These are phyloP conservation scores for Stenocarpella maydis DNA, from an alignment of 2,329 filamentous ascomycete species.

Conservation along the genomic window DNA sequence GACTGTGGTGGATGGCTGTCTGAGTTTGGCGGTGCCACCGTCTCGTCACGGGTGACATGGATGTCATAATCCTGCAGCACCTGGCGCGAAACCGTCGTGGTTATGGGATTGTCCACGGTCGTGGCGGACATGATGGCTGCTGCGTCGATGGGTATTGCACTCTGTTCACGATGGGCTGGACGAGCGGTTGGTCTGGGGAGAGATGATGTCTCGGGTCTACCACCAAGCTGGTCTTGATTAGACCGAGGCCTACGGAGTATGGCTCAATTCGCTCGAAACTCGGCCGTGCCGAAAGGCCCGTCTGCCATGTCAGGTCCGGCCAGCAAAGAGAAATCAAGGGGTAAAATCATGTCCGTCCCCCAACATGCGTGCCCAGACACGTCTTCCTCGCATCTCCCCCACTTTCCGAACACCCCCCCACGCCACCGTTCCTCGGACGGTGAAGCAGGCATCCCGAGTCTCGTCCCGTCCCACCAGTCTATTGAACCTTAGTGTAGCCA, in stretches of 20 bases:
- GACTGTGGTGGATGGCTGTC: slow-evolving; percentile 37
- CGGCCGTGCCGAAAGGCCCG: background rate
- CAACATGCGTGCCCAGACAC: background rate
- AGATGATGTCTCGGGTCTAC: background rate
- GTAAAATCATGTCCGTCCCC: background rate
- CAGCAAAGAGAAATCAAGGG: background rate
- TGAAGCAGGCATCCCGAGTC: background rate
- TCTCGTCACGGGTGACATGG: slow-evolving; percentile 36
- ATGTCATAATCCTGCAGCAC: slow-evolving; percentile 44
- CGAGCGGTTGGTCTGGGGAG: background rate
- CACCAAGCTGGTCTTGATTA: background rate
- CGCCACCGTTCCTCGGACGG: slow-evolving; percentile 1
- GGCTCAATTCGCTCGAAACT: slow-evolving; percentile 13
- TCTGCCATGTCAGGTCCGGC: background rate
- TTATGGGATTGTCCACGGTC: slow-evolving; percentile 39
- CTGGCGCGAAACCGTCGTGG: slow-evolving; percentile 36
- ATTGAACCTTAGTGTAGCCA: too few species aligned
- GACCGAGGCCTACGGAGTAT: background rate
- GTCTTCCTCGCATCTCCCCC: background rate
- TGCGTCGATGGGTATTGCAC: background rate
- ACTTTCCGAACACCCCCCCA: slow-evolving; percentile 27
- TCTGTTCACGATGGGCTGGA: background rate
- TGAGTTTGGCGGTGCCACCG: slow-evolving; percentile 34
- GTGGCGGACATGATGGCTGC: slow-evolving; percentile 39
- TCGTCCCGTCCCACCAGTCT: background rate